Conservation (phyloP, 371 early-diverging fungal species). For the Mucor irregularis region DNA sequence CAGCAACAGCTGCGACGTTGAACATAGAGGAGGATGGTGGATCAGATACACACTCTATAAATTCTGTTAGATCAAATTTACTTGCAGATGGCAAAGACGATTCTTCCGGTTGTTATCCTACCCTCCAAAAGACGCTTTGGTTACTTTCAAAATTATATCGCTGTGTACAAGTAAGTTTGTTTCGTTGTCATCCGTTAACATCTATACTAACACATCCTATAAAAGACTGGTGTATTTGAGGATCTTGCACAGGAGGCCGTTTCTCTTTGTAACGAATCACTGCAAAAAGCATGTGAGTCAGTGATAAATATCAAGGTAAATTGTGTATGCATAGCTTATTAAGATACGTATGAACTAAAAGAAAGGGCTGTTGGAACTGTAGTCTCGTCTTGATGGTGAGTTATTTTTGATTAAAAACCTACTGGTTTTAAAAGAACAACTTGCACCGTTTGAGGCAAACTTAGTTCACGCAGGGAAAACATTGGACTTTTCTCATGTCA, state of each 20-base stretch:
- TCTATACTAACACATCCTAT: neutral
- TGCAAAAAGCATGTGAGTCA: constrained; percentile 51
- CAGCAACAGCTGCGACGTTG: constrained; percentile 35
- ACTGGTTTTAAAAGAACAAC: constrained; percentile 78
- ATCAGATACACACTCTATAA: constrained; percentile 26
- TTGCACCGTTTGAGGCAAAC: constrained; percentile 74
- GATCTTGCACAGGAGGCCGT: constrained; percentile 85
- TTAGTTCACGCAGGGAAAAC: constrained; percentile 72
- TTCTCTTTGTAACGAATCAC: constrained; percentile 64
- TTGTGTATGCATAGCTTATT: neutral
- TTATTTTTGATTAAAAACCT: constrained; percentile 83
- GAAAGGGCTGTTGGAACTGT: neutral
- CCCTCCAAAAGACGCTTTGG: constrained; percentile 78
- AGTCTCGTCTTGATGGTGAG: constrained; percentile 69
- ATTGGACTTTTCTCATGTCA: constrained; percentile 66
- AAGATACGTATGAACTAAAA: neutral
- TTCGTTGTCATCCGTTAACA: neutral
- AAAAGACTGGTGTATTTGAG: constrained; percentile 70
- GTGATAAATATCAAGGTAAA: constrained; percentile 40
- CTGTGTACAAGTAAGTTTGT: constrained; percentile 59
- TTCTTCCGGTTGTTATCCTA: constrained; percentile 77
- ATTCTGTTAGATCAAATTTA: constrained; percentile 33
- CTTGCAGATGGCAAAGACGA: constrained; percentile 37
- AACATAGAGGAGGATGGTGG: constrained; percentile 34
- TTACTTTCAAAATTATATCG: constrained; percentile 79